Base-by-base conservation (phyloP, 1,284 basidiomycete genomes). In the Puccinia coronata region DNA sequence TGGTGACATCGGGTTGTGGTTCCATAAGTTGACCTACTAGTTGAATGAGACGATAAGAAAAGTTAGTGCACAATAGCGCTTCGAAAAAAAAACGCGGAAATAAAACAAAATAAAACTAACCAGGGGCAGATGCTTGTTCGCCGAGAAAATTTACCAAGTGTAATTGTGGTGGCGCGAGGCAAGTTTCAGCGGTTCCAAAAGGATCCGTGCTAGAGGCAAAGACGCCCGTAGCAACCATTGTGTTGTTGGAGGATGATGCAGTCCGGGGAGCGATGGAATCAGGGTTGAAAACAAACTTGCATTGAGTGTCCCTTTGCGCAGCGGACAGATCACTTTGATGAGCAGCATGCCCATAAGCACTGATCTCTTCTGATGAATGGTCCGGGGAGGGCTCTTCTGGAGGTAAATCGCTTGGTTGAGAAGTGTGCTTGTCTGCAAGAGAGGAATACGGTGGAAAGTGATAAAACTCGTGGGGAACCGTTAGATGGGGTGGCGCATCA, bases 221-320 rank as follows among this genome's bases (percentile, higher is more conserved):
- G n/a, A n/a, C 31, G 16, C 23, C 18, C 61, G 18, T 39, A 63
- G 61, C 34, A 41, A 63, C 61, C 18, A 36, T 63, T 41, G 34
- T 41, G 20, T 63, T 3, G 36, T 18, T n/a, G 59, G 31, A 14
- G 28, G 14, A 5, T 12, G 18, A 4, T 14, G 18, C 31, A n/a
- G n/a, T n/a, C 28, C 34, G n/a, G 16, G 31, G 36, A 36, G 16
- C 59, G 41, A 23, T 36, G 12, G 12, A 39, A 39, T 39, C 34
- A 14, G 61, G 61, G 36, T 39, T 41, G 16, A 63, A 63, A 12
- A 39, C 36, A 63, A 63, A 63, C 36, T 63, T 63, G 61, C 61
- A 36, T 12, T 18, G 31, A n/a, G 34, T 4, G 31, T 63, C 41
- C 20, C 20, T 31, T 39, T 39, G 1, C 18, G 36, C 36, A 39